Conservation (phyloP, 2,329 filamentous ascomycete species). For the Aspergillus sp. region DNA sequence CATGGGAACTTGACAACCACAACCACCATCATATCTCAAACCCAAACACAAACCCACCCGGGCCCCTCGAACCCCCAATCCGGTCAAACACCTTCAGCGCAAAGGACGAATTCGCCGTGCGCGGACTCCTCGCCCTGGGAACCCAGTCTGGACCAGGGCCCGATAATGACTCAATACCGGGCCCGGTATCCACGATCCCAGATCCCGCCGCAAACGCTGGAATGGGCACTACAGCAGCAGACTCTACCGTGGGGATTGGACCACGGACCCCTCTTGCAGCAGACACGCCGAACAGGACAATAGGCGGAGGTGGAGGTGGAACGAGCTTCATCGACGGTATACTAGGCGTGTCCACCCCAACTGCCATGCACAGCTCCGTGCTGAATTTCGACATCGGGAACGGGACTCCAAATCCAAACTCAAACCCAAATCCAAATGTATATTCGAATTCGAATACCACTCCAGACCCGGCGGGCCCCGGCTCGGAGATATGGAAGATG, state of each 20-base stretch:
- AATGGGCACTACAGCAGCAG: too few relatives aligned
- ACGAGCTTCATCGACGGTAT: too few relatives aligned
- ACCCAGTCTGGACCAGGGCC: background rate
- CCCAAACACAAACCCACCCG: background rate
- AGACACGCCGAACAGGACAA: too few relatives aligned
- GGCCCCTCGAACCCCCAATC: background rate
- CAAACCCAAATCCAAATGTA: too few relatives aligned
- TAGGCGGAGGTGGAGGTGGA: too few relatives aligned
- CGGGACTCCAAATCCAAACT: too few relatives aligned
- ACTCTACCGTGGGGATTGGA: too few relatives aligned
- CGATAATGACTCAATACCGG: background rate
- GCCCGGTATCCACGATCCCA: background rate
- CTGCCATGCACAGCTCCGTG: background rate
- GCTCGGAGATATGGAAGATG: slow-evolving; percentile 22
- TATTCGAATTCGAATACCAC: background rate
- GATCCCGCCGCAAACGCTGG: too few relatives aligned
- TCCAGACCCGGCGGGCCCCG: too few relatives aligned
- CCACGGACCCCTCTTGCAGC: too few relatives aligned
- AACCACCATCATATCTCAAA: background rate
- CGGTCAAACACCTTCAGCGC: slow-evolving; percentile 16
- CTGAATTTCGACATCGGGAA: background rate
- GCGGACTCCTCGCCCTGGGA: slow-evolving; percentile 26
- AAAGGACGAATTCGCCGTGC: slow-evolving; percentile 27
- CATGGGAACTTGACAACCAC: background rate
- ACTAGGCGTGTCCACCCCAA: background rate